A percentile compares a stretch with the other conserved stretches of the same genome.
phyloP scores from a whole-genome alignment of 176 grass and related monocot genomes.

The Paspalum vaginatum region DNA sequence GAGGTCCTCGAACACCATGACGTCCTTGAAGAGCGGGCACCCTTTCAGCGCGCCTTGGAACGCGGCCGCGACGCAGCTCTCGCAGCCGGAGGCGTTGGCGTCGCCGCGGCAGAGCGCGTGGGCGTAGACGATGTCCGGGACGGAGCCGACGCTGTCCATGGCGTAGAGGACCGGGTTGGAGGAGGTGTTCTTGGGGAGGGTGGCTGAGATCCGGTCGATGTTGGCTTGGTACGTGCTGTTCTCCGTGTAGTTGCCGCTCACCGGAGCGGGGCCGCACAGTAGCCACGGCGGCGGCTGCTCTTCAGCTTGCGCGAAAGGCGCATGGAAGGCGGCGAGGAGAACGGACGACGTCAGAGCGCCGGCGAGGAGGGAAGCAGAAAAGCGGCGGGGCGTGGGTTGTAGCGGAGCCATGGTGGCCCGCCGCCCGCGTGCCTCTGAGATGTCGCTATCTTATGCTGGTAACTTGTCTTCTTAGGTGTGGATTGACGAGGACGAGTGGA shows the following conservation, averaged over 20 bases:
- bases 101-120: constrained; percentile 48
- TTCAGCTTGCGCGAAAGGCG: not conserved
- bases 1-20: constrained; percentile 24
- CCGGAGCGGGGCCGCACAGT: not conserved
- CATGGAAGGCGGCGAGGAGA: not conserved
- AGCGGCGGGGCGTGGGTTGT: not conserved
- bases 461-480: too few relatives aligned
- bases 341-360: not conserved
- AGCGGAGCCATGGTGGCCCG: not conserved
- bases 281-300: not conserved
- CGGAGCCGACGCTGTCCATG: not conserved
- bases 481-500: too few relatives aligned
- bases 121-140: constrained; percentile 41
- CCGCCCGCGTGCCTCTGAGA: too few relatives aligned
- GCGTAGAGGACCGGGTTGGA: not conserved
- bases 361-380: not conserved
- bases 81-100: constrained; percentile 32
- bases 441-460: too few relatives aligned
- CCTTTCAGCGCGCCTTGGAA: not conserved
- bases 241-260: constrained; percentile 2
- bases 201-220: not conserved
- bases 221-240: constrained; percentile 27
- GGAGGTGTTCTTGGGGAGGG: not conserved
- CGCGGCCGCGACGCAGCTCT: constrained; percentile 22
- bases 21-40: constrained; percentile 35